Conservation (phyloP, 495 filamentous ascomycete genomes). For the Mycothermus thermophilus region DNA sequence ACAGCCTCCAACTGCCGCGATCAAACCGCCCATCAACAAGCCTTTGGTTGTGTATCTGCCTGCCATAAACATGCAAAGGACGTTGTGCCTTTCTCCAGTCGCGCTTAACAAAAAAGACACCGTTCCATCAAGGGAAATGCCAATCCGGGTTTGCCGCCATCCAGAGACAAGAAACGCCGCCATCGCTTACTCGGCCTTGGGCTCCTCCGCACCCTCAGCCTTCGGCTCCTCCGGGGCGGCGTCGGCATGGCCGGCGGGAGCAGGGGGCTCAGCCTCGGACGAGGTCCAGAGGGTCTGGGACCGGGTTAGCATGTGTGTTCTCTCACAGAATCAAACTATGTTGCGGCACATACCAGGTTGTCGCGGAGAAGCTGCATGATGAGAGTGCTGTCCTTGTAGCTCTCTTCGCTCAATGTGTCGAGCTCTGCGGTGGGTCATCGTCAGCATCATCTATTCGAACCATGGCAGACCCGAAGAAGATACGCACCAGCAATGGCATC, state of each 20-base stretch:
- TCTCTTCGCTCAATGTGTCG: conserved; percentile 96
- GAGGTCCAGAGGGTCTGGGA: conserved; percentile 95
- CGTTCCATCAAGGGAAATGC: conserved; percentile 27
- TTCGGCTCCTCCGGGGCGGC: conserved; percentile 40
- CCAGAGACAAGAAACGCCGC: conserved; percentile 19
- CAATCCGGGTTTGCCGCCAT: conserved; percentile 26
- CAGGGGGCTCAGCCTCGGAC: conserved; percentile 79
- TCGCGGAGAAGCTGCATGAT: conserved; percentile 99
- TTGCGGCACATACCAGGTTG: conserved; percentile 65
- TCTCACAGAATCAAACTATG: not conserved
- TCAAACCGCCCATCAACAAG: conserved; percentile 26
- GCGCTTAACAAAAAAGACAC: conserved; percentile 44
- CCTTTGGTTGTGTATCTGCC: conserved; percentile 31
- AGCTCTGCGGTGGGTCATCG: conserved; percentile 50
- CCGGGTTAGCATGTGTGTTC: conserved; percentile 12
- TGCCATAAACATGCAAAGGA: conserved; percentile 40
- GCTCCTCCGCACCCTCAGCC: conserved; percentile 34
- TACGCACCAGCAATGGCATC: conserved; percentile 90
- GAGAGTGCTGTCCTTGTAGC: conserved; percentile 99
- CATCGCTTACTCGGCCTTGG: conserved; percentile 40
- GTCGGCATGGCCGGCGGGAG: conserved; percentile 47
- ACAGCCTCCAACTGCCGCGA: conserved; percentile 26
- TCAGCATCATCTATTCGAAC: conserved; percentile 10
- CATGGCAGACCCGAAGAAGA: not conserved
- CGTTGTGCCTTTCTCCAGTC: conserved; percentile 35